These are phyloP conservation scores for Amauroascus verrucosus DNA, from an alignment of 2,329 filamentous ascomycete genomes.

Conservation along the genomic window DNA sequence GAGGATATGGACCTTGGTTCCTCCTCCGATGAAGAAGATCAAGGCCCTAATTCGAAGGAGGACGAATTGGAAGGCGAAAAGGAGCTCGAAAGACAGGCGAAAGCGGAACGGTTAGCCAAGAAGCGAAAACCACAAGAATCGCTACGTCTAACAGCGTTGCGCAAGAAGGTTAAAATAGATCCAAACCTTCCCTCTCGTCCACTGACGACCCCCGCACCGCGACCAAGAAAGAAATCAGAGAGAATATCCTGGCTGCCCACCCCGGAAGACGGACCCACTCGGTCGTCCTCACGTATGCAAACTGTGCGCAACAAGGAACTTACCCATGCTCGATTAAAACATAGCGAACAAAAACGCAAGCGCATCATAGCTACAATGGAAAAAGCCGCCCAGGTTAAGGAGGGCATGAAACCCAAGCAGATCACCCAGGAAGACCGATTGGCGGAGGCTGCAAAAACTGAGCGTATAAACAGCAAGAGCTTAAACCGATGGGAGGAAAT, in stretches of 20 bases:
- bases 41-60: slow-evolving; percentile 42
- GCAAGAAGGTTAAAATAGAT: slow-evolving; percentile 64
- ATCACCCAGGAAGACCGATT: slow-evolving; percentile 83
- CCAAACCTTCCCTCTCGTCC: slow-evolving; percentile 20
- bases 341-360: slow-evolving; percentile 40
- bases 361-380: slow-evolving; percentile 48
- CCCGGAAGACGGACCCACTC: slow-evolving; percentile 49
- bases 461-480: slow-evolving; percentile 79
- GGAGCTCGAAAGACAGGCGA: slow-evolving; percentile 68
- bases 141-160: slow-evolving; percentile 45
- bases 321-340: slow-evolving; percentile 40
- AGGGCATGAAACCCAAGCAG: slow-evolving; percentile 63
- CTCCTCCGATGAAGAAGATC: slow-evolving; percentile 72
- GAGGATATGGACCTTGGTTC: slow-evolving; percentile 80
- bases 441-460: slow-evolving; percentile 69
- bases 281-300: slow-evolving; percentile 52
- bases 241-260: slow-evolving; percentile 60
- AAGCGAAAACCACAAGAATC: slow-evolving; percentile 74
- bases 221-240: slow-evolving; percentile 59
- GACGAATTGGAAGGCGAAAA: slow-evolving; percentile 80
- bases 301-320: slow-evolving; percentile 57
- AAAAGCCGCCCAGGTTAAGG: slow-evolving; percentile 51
- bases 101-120: slow-evolving; percentile 56
- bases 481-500: slow-evolving; percentile 89
- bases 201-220: slow-evolving; percentile 29